Percentiles rank a stretch among this genome's conserved stretches.
phyloP scores from a whole-genome alignment of 2,329 filamentous ascomycete genomes.

The Stachybotrys echinatus region DNA sequence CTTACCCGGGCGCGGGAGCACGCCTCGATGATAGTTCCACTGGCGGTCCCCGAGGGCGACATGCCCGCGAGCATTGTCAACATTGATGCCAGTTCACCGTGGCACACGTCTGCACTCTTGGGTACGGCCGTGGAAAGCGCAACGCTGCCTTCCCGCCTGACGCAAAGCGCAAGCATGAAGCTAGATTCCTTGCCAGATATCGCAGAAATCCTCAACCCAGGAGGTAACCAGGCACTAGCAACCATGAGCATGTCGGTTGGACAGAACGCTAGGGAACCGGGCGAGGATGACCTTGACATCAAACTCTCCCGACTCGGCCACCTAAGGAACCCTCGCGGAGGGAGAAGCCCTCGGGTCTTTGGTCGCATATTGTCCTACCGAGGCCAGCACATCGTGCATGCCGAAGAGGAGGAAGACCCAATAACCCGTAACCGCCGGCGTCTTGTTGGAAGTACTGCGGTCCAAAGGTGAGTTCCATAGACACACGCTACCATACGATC shows the following conservation, averaged over 20 bases:
- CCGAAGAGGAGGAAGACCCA: conserved; percentile 4
- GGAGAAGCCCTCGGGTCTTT: conserved; percentile 18
- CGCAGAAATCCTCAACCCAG: conserved; percentile 62
- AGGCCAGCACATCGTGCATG: conserved; percentile 4
- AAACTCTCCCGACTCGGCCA: conserved; percentile 23
- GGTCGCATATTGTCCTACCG: conserved; percentile 19
- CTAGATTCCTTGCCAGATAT: conserved; percentile 54
- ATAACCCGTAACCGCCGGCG: conserved; percentile 10
- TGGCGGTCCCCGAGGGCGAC: conserved; percentile 55
- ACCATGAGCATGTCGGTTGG: conserved; percentile 64
- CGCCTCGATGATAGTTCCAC: conserved; percentile 72
- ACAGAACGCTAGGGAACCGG: conserved; percentile 19
- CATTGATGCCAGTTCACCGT: conserved; percentile 60
- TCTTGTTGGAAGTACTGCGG: conserved; percentile 18
- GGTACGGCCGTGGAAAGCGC: conserved; percentile 72
- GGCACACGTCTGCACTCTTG: conserved; percentile 77
- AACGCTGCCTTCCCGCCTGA: conserved; percentile 69
- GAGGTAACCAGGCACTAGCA: conserved; percentile 75
- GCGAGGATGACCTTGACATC: conserved; percentile 22
- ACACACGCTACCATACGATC: background rate
- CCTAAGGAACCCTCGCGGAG: conserved; percentile 2
- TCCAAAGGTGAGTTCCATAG: conserved; percentile 16
- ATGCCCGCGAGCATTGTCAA: conserved; percentile 50
- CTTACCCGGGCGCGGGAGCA: conserved; percentile 63
- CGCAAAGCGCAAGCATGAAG: conserved; percentile 31